Base-by-base conservation (phyloP, 768 basidiomycete genomes). In the Panus rudis region DNA sequence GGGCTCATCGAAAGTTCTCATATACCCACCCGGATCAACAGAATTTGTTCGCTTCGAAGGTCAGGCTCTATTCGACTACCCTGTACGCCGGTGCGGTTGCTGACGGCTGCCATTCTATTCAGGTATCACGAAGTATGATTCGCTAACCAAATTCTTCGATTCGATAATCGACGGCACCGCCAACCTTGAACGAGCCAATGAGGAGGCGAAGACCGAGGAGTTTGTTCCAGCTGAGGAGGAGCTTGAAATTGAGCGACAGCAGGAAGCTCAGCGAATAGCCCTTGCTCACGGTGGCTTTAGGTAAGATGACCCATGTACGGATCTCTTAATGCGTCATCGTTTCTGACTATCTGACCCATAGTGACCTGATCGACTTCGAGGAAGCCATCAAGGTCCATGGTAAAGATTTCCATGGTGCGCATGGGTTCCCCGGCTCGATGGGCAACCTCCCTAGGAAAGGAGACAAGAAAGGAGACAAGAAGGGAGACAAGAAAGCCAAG, bases 61-160 rank as follows among this genome's bases (percentile, higher is more conserved):
- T 86, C 40, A 32, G 61, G 51, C 11, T 5, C 17, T 50, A 19
- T 37, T 43, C 3, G 31, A n/a, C 3, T n/a, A 22, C 19, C 31
- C 25, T 34, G 25, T 39, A 21, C n/a, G 26, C 26, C 6, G 22
- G 20, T 25, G 19, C 14, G n/a, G 32, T 16, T 5, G 6, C 31
- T 21, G 16, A 12, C 25, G 13, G 22, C 28, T 24, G 41, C 28
- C 28, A 10, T 30, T 10, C 30, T 33, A 12, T 20, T 6, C 52
- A 84, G 90, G 89, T 31, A 61, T 71, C 26, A 72, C 70, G 54
- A 93, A 93, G 64, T 72, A 78, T 49, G 84, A 90, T 41, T 71
- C 83, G 2, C 66, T 94, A 30, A 73, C 73, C 47, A 78, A 79
- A 53, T 87, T 83, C 67, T 81, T 84, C 59, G 80, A 76, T 51